Base-by-base conservation (phyloP, 305 asterid genomes). In the Plantago coronopus region DNA sequence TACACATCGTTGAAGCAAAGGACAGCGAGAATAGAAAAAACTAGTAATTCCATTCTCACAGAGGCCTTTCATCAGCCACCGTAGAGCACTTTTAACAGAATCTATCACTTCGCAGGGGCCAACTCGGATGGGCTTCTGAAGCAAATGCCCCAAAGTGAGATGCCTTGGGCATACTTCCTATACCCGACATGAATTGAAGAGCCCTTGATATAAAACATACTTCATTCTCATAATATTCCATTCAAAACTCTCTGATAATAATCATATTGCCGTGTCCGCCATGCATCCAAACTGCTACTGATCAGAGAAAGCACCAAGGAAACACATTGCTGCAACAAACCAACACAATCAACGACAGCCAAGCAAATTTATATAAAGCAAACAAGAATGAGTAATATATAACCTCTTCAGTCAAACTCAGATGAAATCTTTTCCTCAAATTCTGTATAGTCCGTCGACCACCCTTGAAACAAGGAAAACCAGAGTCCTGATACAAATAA, bases 261-360 rank as follows among this genome's bases (percentile, higher is more conserved):
- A 74, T 91, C 98, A 66, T 88, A 91, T 62, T 88, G 98, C 7
- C 96, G 89, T 47, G 98, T 91, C 59, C 96, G 76, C 98, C 98
- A 91, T 16, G 98, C 96, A 76, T 91, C 97, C 90, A 91, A 81
- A 79, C 97, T 91, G 74, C 96, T 91, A 83, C 98, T 91, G 62
- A 91, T 91, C 69, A 91, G 79, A 61, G 96, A 91, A 66, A 91
- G 96, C 70, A 91, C 98, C 91, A 91, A 74, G 70, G 98, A 91
- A 48, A 91, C 98, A 63, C 98, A 91, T 88, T 91, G 98, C 98
- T 91, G 98, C 75, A 22, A 71, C 75, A 71, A 51, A 63, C 54
- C 53, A 73, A 66, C 31, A 59, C 17, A 3, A 46, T 70, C 43
- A 40, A 63, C 69, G 38, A 74, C 57, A 69, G 55, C 23, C 25